Conservation (phyloP, 163 green algal species). For the Scenedesmus sp. region DNA sequence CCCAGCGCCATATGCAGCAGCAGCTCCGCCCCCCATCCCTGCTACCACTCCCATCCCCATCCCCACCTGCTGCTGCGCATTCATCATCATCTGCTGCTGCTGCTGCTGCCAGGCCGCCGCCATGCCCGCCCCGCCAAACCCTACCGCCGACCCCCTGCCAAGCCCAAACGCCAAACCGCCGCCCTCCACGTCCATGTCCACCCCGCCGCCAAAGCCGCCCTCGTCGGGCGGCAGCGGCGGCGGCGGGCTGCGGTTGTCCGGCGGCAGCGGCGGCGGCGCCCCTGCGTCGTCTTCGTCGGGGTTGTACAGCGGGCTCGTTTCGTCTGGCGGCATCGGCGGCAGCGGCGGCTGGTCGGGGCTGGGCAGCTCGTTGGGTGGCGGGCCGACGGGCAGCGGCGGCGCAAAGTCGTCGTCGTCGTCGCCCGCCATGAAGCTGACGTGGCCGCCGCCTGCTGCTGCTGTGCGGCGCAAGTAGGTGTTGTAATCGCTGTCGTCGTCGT, state of each 20-base stretch:
- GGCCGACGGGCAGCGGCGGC: constrained; percentile 7
- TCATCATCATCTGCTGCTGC: neutral
- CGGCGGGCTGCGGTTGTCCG: neutral
- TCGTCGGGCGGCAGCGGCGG: constrained; percentile 16
- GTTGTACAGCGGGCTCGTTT: constrained; percentile 34
- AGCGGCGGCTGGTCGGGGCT: constrained; percentile 10
- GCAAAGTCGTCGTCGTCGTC: constrained; percentile 28
- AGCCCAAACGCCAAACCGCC: neutral
- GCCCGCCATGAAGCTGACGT: constrained; percentile 15
- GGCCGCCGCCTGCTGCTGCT: neutral
- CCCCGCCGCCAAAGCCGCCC: neutral
- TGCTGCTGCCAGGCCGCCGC: neutral
- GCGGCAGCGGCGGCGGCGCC: neutral
- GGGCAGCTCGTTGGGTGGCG: neutral
- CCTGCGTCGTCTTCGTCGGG: constrained; percentile 31
- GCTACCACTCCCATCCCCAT: neutral
- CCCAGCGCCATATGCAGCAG: neutral
- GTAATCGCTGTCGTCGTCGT: neutral
- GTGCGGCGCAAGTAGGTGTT: neutral
- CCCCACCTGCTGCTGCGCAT: neutral
- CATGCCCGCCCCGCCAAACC: neutral
- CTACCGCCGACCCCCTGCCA: neutral
- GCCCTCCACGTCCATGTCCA: neutral
- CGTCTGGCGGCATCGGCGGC: constrained; percentile 21
- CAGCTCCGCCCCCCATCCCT: neutral